Conservation (phyloP, 2,329 filamentous ascomycete species). For the Talaromyces sp. region DNA sequence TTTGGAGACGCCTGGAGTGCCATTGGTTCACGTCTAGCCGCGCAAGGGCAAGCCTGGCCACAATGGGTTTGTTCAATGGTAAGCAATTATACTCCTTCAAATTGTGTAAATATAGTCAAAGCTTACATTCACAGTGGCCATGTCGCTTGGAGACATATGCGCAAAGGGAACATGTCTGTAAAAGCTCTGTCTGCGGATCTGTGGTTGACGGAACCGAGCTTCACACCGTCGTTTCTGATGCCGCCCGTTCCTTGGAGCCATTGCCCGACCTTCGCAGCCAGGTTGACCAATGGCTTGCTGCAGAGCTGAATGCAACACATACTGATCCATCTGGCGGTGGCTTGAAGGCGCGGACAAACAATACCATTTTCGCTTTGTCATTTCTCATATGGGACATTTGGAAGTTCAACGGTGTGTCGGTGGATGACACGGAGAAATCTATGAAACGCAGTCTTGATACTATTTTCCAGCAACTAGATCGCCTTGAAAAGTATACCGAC, state of each 20-base stretch:
- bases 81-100: not conserved
- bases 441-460: constrained; percentile 32
- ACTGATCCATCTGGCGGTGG: constrained; percentile 24
- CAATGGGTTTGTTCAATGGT: constrained; percentile 38
- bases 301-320: constrained; percentile 29
- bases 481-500: constrained; percentile 29
- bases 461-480: constrained; percentile 33
- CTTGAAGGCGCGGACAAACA: constrained; percentile 26
- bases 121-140: constrained; percentile 26
- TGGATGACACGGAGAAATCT: constrained; percentile 23
- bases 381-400: constrained; percentile 43
- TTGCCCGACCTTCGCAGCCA: constrained; percentile 38
- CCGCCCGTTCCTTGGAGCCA: constrained; percentile 26
- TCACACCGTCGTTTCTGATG: constrained; percentile 22
- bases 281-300: constrained; percentile 34
- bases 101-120: not conserved
- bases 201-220: constrained; percentile 36
- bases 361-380: constrained; percentile 36
- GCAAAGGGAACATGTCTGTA: constrained; percentile 28
- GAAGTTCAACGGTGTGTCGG: constrained; percentile 30
- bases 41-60: constrained; percentile 32
- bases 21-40: constrained; percentile 27
- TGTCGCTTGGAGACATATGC: constrained; percentile 36
- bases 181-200: constrained; percentile 29
- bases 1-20: constrained; percentile 43